A percentile compares a stretch with the other conserved stretches of the same genome.
Conservation (phyloP, 176 grass and related monocot species). For the Carex kokanica region DNA sequence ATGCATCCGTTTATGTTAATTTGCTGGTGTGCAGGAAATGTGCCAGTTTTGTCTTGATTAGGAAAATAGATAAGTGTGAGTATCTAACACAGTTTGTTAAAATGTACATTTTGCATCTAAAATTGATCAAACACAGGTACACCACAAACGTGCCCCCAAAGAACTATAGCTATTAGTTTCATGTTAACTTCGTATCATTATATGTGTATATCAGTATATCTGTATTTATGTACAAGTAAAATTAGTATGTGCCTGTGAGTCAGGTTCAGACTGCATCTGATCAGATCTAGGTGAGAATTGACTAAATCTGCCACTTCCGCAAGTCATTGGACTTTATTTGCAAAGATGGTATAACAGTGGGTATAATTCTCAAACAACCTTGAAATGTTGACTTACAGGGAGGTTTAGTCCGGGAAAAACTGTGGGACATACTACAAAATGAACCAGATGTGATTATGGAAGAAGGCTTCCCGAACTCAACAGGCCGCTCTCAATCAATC, state of each 20-base stretch:
- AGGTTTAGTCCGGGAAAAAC: constrained; percentile 80
- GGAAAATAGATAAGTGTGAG: neutral
- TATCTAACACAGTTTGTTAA: neutral
- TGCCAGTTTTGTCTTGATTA: neutral
- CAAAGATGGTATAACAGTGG: neutral
- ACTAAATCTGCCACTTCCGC: neutral
- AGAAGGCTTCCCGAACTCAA: constrained; percentile 90
- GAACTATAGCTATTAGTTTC: neutral
- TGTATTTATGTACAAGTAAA: constrained; percentile 2
- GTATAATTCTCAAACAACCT: neutral
- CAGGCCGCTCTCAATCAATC: constrained; percentile 76
- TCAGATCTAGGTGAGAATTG: neutral
- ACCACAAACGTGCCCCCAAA: neutral
- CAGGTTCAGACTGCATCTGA: neutral
- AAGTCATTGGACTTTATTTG: neutral
- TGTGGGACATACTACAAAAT: constrained; percentile 72
- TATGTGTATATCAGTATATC: neutral
- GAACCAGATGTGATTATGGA: constrained; percentile 75
- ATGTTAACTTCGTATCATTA: neutral
- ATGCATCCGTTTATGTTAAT: neutral
- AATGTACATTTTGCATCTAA: neutral
- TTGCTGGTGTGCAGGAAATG: neutral
- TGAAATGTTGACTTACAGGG: constrained; percentile 45
- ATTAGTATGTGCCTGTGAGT: neutral
- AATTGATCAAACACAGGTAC: neutral